A percentile compares a stretch with the other conserved stretches of the same genome.
Conservation (phyloP, 345 rosid genomes). For the Eutrema japonicum region DNA sequence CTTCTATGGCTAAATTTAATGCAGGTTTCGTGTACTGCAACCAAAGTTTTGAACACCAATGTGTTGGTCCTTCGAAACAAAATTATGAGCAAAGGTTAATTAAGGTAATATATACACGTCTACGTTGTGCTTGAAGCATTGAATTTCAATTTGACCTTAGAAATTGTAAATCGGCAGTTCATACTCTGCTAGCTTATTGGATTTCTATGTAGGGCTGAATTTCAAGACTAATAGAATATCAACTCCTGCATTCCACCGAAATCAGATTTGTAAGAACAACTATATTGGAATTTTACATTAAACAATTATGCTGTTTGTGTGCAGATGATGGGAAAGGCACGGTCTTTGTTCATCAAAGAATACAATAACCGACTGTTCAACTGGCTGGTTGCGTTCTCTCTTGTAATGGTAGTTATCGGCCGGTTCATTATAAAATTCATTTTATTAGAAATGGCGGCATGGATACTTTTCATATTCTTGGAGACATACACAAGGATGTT, state of each 20-base stretch:
- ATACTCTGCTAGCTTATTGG: too few species aligned
- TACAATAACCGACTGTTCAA: constrained; percentile 95
- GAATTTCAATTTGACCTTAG: background rate
- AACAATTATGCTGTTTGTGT: constrained; percentile 18
- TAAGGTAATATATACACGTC: constrained; percentile 59
- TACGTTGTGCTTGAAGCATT: constrained; percentile 7
- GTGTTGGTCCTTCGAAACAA: constrained; percentile 89
- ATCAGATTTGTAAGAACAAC: background rate
- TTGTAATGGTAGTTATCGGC: constrained; percentile 92
- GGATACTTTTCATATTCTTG: constrained; percentile 93
- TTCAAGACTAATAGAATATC: background rate
- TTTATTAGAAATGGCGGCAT: constrained; percentile 88
- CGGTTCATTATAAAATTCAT: constrained; percentile 89
- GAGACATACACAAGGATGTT: constrained; percentile 97
- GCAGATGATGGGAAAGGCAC: constrained; percentile 93
- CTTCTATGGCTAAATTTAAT: constrained; percentile 98
- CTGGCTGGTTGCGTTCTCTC: constrained; percentile 96
- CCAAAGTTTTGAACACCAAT: constrained; percentile 77
- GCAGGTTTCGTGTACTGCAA: constrained; percentile 94
- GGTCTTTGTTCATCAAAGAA: constrained; percentile 83
- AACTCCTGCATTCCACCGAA: background rate
- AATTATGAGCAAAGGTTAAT: constrained; percentile 83
- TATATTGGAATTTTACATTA: background rate
- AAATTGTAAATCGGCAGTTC: too few species aligned
- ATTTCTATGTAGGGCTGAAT: background rate